Base-by-base conservation (phyloP, 73 alveolate genomes). In the Uronychia binucleata region DNA sequence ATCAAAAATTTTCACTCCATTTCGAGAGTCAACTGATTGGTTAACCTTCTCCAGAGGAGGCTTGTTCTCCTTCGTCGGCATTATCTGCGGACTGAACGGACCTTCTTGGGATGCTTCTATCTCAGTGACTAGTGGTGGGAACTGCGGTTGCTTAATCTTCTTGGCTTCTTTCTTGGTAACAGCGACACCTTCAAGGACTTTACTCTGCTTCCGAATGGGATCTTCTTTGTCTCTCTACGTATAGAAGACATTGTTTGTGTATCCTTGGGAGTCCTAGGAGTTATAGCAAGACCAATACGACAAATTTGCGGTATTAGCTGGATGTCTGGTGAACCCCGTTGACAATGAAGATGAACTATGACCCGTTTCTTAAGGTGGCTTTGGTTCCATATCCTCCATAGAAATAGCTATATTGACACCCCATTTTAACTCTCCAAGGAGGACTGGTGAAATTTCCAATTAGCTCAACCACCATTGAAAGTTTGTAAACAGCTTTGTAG, bases 401-500 rank as follows among this genome's bases (percentile, higher is more conserved):
- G 67, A 46, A 46, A 46, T 46, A 46, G 67, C 67, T 46, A 67
- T 67, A 67, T 26, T 67, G 5, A 30, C 78, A 67, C 26, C 26
- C 5, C 29, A 67, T 28, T 26, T 67, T 67, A 14, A 67, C 29
- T 67, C 34, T 28, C 78, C 78, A 67, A 26, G 29, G 34, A 26
- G 78, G 78, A 67, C 14, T 13, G 5, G 78, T 67, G 32, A 67
- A 67, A 26, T 67, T 26, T 30, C 78, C 78, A 67, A 67, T 67
- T 5, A 67, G 14, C 29, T 67, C 78, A 5, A 67, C 78, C 78
- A 26, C 5, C 78, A 67, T 67, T 13, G 78, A 67, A 5, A 28
- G 78, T 67, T 46, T 46, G 67, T 46, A 46, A 5, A 46, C 67
- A 11, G 67, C 67, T 19, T 46, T 11, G 19, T 46, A 46, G 19